Percentiles rank a stretch among this genome's conserved stretches.
Conservation (phyloP, 805 yeast genomes). For the Peterozyma xylosa region DNA sequence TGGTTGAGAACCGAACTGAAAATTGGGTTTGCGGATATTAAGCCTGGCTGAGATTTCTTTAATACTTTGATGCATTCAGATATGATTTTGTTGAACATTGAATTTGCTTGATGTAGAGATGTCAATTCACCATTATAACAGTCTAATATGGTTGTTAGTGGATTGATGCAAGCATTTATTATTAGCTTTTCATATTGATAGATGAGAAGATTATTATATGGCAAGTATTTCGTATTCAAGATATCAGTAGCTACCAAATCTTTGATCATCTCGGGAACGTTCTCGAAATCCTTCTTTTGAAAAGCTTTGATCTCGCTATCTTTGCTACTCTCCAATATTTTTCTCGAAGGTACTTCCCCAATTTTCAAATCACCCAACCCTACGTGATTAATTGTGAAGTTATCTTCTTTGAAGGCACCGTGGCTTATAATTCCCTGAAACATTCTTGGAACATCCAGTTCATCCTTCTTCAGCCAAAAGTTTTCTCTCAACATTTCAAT, state of each 20-base stretch:
- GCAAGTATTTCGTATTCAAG: constrained; percentile 21
- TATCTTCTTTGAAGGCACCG: constrained; percentile 57
- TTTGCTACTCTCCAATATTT: background rate
- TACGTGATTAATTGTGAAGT: constrained; percentile 53
- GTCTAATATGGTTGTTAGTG: constrained; percentile 70
- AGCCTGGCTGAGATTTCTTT: constrained; percentile 17
- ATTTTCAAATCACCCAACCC: constrained; percentile 61
- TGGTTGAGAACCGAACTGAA: constrained; percentile 14
- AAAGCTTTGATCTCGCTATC: background rate
- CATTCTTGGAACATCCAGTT: constrained; percentile 42
- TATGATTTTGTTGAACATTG: constrained; percentile 34
- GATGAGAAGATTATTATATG: constrained; percentile 39
- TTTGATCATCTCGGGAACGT: constrained; percentile 14
- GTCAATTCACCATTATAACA: constrained; percentile 71
- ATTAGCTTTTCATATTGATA: constrained; percentile 68
- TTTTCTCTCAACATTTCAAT: constrained; percentile 37
- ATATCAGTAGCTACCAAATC: constrained; percentile 17
- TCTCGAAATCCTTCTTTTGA: background rate
- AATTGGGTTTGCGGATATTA: constrained; percentile 4
- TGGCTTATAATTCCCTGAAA: constrained; percentile 78
- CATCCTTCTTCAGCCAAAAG: constrained; percentile 42
- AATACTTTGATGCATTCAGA: constrained; percentile 39
- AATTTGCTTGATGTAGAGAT: constrained; percentile 24
- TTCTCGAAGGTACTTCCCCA: constrained; percentile 42
- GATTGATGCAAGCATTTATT: constrained; percentile 78